Base-by-base conservation (phyloP, 73 alveolate species). In the Effrenium voratum region DNA sequence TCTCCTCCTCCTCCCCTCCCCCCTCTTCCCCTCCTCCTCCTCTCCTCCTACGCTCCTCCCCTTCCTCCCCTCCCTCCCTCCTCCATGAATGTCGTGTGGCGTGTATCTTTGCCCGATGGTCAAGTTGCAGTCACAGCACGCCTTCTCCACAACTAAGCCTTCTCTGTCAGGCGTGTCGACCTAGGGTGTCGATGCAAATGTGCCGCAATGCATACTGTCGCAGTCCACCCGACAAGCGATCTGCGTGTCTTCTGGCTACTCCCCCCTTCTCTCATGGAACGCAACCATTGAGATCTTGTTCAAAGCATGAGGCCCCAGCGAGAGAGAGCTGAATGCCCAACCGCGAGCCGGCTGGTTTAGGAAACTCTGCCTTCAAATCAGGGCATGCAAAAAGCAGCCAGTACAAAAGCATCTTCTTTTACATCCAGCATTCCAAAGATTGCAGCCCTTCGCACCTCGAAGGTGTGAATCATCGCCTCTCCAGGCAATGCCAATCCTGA, bases 111-210 rank as follows among this genome's bases (percentile, higher is more conserved):
- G 41, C 46, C 3, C 82, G 15, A 44, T 3, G 46, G n/a, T 44
- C 82, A 32, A 6, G 46, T 3, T n/a, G 19, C 36, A n/a, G 82
- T 2, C 32, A 13, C 50, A 32, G 46, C 82, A 76, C 93, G 26
- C 95, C 95, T 87, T 87, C 72, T 87, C 95, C 41, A 87, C 95
- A 5, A 87, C 95, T 0, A 87, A 75, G 38, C 95, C 95, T 63
- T 87, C 95, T 19, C 95, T 49, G 76, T 87, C 95, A 10, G 95
- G 83, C 2, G 95, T 87, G 68, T 87, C 63, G 49, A 87, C 95
- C 95, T 87, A 22, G 15, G n/a, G 22, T 40, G 60, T 8, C 12
- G 43, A 41, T 13, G 10, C 50, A 0, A 5, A 49, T 34, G 49
- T 10, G 28, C 10, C 12, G 49, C n/a, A 6, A 45, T 30, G 28